These are phyloP conservation scores for Yamadazyma sp. DNA, from an alignment of 805 yeast genomes.

Conservation along the genomic window DNA sequence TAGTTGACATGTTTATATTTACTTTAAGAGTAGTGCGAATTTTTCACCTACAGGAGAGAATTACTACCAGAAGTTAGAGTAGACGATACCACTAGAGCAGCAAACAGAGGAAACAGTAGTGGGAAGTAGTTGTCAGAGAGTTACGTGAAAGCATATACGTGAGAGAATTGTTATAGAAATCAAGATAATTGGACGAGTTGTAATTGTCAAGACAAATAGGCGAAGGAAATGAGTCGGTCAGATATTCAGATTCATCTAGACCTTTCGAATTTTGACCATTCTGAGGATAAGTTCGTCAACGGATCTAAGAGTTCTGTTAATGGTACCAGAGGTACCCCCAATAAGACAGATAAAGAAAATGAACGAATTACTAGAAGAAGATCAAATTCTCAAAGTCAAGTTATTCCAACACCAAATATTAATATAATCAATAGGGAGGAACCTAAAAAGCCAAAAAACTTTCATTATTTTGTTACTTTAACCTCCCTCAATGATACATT, in stretches of 20 bases:
- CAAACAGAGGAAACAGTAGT: no score
- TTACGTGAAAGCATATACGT: no score
- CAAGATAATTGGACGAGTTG: no score
- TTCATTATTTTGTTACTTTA: slow-evolving; percentile 63
- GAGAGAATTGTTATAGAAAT: no score
- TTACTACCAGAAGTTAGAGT: no score
- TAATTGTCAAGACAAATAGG: no score
- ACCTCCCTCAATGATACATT: slow-evolving; percentile 79
- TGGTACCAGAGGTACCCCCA: not conserved
- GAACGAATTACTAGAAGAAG: slow-evolving; percentile 23
- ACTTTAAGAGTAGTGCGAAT: no score
- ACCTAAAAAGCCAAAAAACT: slow-evolving; percentile 23
- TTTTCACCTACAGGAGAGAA: no score
- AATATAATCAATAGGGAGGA: slow-evolving; percentile 2
- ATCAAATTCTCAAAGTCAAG: slow-evolving; percentile 43
- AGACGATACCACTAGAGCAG: no score
- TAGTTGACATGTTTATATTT: slow-evolving; percentile 6
- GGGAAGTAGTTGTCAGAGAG: no score
- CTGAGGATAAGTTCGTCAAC: not conserved
- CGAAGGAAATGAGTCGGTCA: slow-evolving; percentile 10
- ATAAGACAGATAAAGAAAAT: not conserved
- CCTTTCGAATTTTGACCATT: slow-evolving; percentile 7
- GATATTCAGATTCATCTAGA: slow-evolving; percentile 25
- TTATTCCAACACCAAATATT: slow-evolving; percentile 22
- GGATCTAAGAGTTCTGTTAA: not conserved